Conservation (phyloP, 1,284 basidiomycete species). For the Marasmius oreades region DNA sequence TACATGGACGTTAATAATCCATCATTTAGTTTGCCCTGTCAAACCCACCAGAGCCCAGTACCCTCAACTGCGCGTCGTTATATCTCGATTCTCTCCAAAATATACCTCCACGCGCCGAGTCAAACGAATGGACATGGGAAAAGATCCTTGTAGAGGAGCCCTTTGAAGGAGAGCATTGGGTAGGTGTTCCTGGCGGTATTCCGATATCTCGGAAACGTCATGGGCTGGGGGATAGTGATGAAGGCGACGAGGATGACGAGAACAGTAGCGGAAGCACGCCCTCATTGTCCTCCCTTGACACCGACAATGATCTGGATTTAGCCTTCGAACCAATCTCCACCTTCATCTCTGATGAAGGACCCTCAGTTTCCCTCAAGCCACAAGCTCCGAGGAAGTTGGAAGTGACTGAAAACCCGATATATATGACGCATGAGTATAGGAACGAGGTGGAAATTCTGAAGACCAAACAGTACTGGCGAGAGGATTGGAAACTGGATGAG, state of each 20-base stretch:
- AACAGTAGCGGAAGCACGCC: conserved; percentile 41
- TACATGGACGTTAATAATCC: no score
- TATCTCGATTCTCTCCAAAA: conserved; percentile 46
- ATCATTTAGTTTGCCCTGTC: conserved; percentile 51
- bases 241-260: conserved; percentile 28
- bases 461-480: conserved; percentile 65
- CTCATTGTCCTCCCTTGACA: conserved; percentile 43
- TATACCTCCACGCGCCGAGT: conserved; percentile 34
- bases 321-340: conserved; percentile 19
- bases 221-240: conserved; percentile 33
- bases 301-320: conserved; percentile 36
- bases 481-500: conserved; percentile 52
- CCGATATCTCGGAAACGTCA: conserved; percentile 45
- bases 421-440: conserved; percentile 38
- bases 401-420: conserved; percentile 13
- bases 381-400: conserved; percentile 9
- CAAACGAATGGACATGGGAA: conserved; percentile 53
- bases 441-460: conserved; percentile 55
- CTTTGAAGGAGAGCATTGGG: conserved; percentile 77
- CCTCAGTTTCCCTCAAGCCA: neutral
- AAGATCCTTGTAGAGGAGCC: conserved; percentile 76
- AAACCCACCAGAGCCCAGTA: conserved; percentile 41
- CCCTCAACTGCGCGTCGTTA: conserved; percentile 45
- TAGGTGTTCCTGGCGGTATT: conserved; percentile 54
- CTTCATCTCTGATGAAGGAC: neutral